Evolutionary conservation across 139 green algal genomes (phyloP).

Genomic region (Closterium sp.): DNA sequence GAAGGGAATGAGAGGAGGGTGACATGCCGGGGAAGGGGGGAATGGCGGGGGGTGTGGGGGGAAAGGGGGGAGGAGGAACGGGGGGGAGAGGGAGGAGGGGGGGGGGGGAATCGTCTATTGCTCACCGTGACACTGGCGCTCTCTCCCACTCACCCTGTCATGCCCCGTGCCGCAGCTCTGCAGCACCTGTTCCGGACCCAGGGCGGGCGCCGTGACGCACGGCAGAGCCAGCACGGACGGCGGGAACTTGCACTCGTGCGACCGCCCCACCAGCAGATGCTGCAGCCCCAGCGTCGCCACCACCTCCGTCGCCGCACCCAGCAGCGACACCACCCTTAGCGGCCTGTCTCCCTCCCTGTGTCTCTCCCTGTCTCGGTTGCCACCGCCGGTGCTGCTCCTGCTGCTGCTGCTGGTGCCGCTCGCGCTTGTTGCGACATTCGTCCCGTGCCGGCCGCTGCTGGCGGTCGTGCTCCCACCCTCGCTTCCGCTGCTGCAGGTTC

Average conservation of each 20-base stretch:
- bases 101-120: not conserved
- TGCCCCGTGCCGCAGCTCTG: not conserved
- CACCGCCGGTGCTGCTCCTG: not conserved
- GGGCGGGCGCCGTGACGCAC: slow-evolving; percentile 10
- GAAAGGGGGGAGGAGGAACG: not conserved
- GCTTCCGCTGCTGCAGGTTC: not conserved
- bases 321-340: slow-evolving; percentile 27
- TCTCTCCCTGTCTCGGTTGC: not conserved
- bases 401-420: not conserved
- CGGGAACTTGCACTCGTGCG: slow-evolving; percentile 35
- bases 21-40: not conserved
- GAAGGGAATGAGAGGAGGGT: not conserved
- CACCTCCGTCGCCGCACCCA: slow-evolving; percentile 32
- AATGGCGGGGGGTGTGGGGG: not conserved
- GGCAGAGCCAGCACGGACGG: slow-evolving; percentile 24
- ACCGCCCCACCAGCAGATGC: slow-evolving; percentile 36
- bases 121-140: not conserved
- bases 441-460: not conserved
- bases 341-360: not conserved
- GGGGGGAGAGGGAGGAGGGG: no score
- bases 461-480: not conserved
- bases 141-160: not conserved
- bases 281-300: slow-evolving; percentile 10
- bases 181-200: no score
- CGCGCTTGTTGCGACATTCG: not conserved